phyloP scores from a whole-genome alignment of 163 green algal species.

The Scenedesmus sp. region DNA sequence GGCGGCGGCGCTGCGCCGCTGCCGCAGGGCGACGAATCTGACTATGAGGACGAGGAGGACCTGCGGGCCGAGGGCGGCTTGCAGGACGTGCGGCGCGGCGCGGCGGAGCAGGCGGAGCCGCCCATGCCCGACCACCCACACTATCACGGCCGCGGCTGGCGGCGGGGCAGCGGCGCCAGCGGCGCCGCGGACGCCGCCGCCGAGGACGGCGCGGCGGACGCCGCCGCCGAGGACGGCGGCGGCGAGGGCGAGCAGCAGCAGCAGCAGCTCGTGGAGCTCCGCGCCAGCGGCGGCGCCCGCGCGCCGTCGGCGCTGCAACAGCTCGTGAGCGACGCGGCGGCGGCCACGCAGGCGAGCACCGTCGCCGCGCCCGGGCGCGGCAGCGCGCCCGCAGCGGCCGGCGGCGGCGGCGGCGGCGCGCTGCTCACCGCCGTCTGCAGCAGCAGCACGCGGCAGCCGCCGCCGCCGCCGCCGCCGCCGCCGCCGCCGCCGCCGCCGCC shows the following conservation, averaged over 20 bases:
- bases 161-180: neutral
- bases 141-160: conserved; percentile 63
- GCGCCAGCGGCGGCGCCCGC: neutral
- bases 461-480: neutral
- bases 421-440: neutral
- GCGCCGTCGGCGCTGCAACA: neutral
- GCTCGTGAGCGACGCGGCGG: neutral
- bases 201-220: neutral
- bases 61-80: neutral
- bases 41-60: conserved; percentile 64
- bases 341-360: too few relatives aligned
- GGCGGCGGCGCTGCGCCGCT: conserved; percentile 32
- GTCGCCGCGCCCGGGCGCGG: too few relatives aligned
- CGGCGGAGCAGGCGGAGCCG: neutral
- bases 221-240: neutral
- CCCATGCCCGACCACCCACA: conserved; percentile 59
- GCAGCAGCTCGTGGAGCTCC: neutral
- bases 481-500: neutral
- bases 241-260: neutral
- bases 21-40: conserved; percentile 56
- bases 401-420: neutral
- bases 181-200: neutral
- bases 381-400: neutral
- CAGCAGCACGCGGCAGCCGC: neutral
- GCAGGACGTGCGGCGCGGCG: too few relatives aligned